Evolutionary conservation across 495 filamentous ascomycete species (phyloP), one percentile per base, ranked within the genome.

Genomic region (Talaromyces trachyspermus): DNA sequence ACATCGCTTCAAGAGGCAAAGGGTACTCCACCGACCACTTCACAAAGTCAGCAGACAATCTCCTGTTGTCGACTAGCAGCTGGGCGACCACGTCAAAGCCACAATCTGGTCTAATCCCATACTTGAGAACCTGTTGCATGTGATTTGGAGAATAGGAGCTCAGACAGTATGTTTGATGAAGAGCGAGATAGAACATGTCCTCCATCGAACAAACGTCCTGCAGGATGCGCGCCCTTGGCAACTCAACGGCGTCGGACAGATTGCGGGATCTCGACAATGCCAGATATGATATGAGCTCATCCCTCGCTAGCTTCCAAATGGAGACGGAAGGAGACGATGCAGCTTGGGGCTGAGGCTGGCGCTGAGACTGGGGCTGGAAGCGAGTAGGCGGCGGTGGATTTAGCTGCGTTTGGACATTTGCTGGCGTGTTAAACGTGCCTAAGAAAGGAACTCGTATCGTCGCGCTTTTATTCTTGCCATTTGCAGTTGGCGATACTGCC

Each of bases 111-210:
- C 49, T 17, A 8, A 25, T 17, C 10, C 46, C 39, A 39, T 56
- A 51, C 2, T 46, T 39, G 23, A 49, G 54, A 7, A 63, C 20
- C 2, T 35, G 25, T n/a, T 41, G 35, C 17, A 63, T 50, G 27
- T 58, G 49, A 11, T 46, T 40, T 12, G 53, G 49, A 4, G 51
- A 23, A 2, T 32, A 49, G 24, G 62, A 64, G 66, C 71, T 75
- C 11, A 75, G 54, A 56, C 79, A 84, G 56, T 78, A 87, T 1
- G 86, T 46, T 50, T 88, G 84, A 62, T 90, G 86, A 4, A 88
- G 56, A 9, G 68, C 68, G 41, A 89, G 37, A 54, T 84, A 90
- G 54, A 85, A 75, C 20, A 65, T 45, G 51, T 90, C 86, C 8
- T 70, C 59, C 0, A 60, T 37, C 2, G 41, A 7, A 52, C 77